Evolutionary conservation across 2,329 filamentous ascomycete species (phyloP).

Genomic region (Trichoderma simmonsii): DNA sequence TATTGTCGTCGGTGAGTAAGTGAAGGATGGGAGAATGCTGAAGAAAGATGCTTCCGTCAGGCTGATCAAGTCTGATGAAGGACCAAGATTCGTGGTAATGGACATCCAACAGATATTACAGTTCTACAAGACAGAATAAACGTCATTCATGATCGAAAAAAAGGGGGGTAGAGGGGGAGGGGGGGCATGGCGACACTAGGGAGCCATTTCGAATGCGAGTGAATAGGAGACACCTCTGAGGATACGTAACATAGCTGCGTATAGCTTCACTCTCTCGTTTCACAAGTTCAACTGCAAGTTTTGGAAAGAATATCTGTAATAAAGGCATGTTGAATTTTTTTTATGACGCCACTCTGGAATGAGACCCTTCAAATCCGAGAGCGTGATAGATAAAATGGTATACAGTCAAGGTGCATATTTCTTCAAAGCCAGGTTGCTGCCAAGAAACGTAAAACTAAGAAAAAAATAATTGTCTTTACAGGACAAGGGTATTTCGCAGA

Average conservation of each 20-base stretch:
- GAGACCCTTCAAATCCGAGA: neutral
- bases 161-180: too few species aligned
- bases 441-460: neutral
- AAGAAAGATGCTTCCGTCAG: neutral
- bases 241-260: neutral
- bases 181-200: neutral
- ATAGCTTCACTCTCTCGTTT: neutral
- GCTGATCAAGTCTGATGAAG: neutral
- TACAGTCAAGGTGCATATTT: conserved; percentile 3
- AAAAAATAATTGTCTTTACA: conserved; percentile 4
- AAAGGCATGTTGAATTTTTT: neutral
- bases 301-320: neutral
- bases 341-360: neutral
- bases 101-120: neutral
- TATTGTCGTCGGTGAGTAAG: neutral
- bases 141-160: neutral
- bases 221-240: neutral
- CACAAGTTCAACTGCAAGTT: neutral
- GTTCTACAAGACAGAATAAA: neutral
- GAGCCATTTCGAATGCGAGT: neutral
- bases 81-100: neutral
- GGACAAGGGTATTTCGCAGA: conserved; percentile 19
- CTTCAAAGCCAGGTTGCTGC: neutral
- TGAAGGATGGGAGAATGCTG: neutral
- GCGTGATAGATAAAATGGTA: neutral